These are phyloP conservation scores for Solanum infundibuliforme DNA, from an alignment of 257 asterid genomes.

Conservation along the genomic window DNA sequence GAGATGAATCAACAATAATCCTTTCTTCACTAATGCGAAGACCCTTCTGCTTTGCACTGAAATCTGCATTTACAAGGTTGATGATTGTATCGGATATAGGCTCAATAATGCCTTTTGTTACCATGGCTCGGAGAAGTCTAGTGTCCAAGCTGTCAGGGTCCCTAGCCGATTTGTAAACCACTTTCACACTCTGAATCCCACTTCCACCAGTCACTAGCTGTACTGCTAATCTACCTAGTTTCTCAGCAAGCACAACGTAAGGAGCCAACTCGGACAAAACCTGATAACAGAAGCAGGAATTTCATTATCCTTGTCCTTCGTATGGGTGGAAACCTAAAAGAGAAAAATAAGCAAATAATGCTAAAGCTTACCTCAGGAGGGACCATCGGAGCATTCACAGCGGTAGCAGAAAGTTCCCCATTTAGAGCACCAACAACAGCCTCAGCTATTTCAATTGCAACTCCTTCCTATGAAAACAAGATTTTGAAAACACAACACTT, in stretches of 20 bases:
- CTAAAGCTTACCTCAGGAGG: constrained; percentile 67
- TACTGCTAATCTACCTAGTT: constrained; percentile 80
- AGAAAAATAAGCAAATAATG: neutral
- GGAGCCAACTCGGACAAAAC: constrained; percentile 87
- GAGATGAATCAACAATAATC: constrained; percentile 41
- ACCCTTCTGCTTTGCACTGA: constrained; percentile 91
- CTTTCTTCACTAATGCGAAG: constrained; percentile 83
- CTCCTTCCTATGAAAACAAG: constrained; percentile 67
- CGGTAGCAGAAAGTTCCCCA: constrained; percentile 96
- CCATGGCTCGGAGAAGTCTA: constrained; percentile 93
- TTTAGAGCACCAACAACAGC: constrained; percentile 93
- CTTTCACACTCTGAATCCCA: constrained; percentile 79
- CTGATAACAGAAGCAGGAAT: constrained; percentile 28
- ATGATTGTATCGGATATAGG: constrained; percentile 76
- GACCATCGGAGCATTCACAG: constrained; percentile 99
- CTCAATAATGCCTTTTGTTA: constrained; percentile 86
- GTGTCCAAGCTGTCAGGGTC: constrained; percentile 90
- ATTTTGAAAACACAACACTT: neutral
- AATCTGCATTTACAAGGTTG: constrained; percentile 97
- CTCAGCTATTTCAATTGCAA: constrained; percentile 95
- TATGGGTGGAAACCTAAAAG: neutral
- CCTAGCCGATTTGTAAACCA: constrained; percentile 64
- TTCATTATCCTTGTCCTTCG: neutral
- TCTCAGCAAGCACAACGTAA: constrained; percentile 77
- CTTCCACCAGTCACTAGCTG: constrained; percentile 89